Evolutionary conservation across 345 rosid genomes (phyloP).

Genomic region (Reutealis trisperma): DNA sequence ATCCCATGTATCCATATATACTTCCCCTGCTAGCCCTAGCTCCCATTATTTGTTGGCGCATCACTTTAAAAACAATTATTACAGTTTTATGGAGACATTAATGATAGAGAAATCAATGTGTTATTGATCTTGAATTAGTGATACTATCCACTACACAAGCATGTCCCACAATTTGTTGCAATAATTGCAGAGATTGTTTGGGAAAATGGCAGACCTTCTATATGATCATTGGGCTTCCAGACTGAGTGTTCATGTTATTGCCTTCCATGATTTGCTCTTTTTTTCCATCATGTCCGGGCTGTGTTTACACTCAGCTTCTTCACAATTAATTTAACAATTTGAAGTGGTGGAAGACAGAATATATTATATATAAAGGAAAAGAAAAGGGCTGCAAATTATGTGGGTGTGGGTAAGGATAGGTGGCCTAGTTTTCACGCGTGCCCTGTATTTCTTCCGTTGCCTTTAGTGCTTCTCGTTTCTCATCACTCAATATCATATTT

Average conservation of each 20-base stretch:
- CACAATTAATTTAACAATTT: conserved; percentile 10
- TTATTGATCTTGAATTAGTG: not conserved
- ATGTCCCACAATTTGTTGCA: conserved; percentile 18
- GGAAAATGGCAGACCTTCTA: not conserved
- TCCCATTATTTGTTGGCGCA: too few relatives aligned
- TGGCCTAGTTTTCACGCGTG: conserved; percentile 52
- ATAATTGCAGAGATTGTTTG: conserved; percentile 16
- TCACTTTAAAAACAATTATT: too few relatives aligned
- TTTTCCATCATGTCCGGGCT: conserved; percentile 21
- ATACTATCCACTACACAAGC: not conserved
- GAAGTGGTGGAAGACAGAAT: conserved; percentile 27
- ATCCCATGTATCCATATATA: too few relatives aligned
- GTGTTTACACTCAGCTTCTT: conserved; percentile 13
- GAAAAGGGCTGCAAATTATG: conserved; percentile 16
- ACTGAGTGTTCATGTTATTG: conserved; percentile 1
- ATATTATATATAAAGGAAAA: not conserved
- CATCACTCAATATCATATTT: conserved; percentile 30
- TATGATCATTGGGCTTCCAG: conserved; percentile 18
- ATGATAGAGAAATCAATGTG: too few relatives aligned
- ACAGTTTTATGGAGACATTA: too few relatives aligned
- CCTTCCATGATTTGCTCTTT: conserved; percentile 1
- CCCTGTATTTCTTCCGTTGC: conserved; percentile 25
- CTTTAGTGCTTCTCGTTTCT: conserved; percentile 16
- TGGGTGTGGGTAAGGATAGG: conserved; percentile 3
- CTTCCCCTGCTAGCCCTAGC: too few relatives aligned